These are phyloP conservation scores for Pythium insidiosum DNA, from an alignment of 352 stramenopile genomes.

Conservation along the genomic window DNA sequence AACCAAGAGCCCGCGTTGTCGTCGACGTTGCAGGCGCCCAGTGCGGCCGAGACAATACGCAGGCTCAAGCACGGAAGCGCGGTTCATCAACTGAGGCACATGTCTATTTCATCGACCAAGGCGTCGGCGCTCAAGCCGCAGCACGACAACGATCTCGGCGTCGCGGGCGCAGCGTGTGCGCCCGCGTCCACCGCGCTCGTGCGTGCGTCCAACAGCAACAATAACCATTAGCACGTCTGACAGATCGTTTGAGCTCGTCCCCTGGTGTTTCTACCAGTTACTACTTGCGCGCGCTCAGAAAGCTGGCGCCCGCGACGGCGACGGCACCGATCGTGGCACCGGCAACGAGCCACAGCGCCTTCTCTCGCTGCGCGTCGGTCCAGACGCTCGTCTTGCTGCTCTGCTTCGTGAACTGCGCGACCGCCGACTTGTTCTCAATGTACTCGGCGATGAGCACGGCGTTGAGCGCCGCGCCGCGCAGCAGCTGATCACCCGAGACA, in stretches of 20 bases:
- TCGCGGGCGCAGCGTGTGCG: slow-evolving; percentile 30
- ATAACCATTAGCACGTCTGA: too few species aligned
- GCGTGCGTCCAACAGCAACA: slow-evolving; percentile 21
- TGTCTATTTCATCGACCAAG: slow-evolving; percentile 17
- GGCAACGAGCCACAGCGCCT: slow-evolving; percentile 18
- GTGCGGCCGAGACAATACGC: slow-evolving; percentile 23
- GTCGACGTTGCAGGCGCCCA: neutral
- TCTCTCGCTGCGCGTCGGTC: slow-evolving; percentile 4
- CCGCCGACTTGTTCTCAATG: slow-evolving; percentile 53
- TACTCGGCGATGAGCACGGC: slow-evolving; percentile 96
- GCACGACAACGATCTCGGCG: slow-evolving; percentile 20
- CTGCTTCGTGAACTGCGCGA: slow-evolving; percentile 70
- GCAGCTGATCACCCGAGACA: slow-evolving; percentile 95
- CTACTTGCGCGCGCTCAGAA: too few species aligned
- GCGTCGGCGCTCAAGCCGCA: slow-evolving; percentile 5
- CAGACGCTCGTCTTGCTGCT: too few species aligned
- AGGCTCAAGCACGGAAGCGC: slow-evolving; percentile 33
- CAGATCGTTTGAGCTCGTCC: too few species aligned
- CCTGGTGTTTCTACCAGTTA: too few species aligned
- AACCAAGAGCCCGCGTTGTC: slow-evolving; percentile 5
- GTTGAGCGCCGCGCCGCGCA: slow-evolving; percentile 96
- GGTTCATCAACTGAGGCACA: slow-evolving; percentile 37
- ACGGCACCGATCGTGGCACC: slow-evolving; percentile 28
- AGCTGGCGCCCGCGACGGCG: slow-evolving; percentile 22
- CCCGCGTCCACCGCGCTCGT: slow-evolving; percentile 15